These are phyloP conservation scores for Fusarium brevicatenulatum DNA, from an alignment of 2,329 filamentous ascomycete genomes.

Conservation along the genomic window DNA sequence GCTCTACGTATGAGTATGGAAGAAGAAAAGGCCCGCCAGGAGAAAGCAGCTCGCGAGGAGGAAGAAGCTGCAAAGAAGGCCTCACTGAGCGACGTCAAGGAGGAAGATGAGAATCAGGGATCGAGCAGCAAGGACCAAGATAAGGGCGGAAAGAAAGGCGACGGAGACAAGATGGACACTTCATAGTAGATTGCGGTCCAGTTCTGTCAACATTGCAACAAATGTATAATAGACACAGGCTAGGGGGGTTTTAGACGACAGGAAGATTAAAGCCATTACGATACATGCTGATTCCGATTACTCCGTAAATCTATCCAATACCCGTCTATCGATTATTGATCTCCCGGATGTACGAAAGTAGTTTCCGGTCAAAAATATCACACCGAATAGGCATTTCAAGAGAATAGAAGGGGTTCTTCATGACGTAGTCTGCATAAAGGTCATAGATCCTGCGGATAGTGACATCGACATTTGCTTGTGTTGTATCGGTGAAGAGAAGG, in stretches of 20 bases:
- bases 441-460: conserved; percentile 91
- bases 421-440: conserved; percentile 95
- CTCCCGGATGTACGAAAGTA: conserved; percentile 82
- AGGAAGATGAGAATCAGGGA: conserved; percentile 71
- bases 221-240: conserved; percentile 49
- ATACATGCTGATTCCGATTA: conserved; percentile 25
- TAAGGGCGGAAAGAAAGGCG: conserved; percentile 74
- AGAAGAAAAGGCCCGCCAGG: conserved; percentile 93
- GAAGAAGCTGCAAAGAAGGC: conserved; percentile 78
- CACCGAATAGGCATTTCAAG: conserved; percentile 97
- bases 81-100: conserved; percentile 82
- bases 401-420: conserved; percentile 99
- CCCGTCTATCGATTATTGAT: conserved; percentile 66
- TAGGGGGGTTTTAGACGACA: conserved; percentile 42
- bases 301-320: conserved; percentile 22
- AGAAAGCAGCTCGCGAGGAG: conserved; percentile 82
- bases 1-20: conserved; percentile 98
- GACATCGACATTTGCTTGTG: conserved; percentile 86
- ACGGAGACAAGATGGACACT: conserved; percentile 86
- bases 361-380: conserved; percentile 91
- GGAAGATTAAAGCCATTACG: conserved; percentile 42
- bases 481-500: conserved; percentile 89
- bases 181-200: conserved; percentile 59
- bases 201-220: conserved; percentile 46
- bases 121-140: conserved; percentile 76